phyloP scores from a whole-genome alignment of 768 basidiomycete genomes.

The Leccinum obscurum region DNA sequence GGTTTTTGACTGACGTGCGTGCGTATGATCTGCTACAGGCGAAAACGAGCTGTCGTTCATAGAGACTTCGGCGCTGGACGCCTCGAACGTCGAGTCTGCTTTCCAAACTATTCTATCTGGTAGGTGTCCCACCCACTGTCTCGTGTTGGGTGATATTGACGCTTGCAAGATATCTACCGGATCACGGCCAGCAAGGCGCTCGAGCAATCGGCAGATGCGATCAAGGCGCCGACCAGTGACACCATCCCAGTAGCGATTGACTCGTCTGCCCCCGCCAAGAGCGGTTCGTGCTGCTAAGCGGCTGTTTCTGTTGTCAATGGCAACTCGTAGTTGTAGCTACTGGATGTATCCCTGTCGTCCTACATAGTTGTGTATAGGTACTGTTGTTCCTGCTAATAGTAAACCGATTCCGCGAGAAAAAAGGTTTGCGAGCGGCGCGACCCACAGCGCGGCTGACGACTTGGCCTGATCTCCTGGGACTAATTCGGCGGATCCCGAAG shows the following conservation, averaged over 20 bases:
- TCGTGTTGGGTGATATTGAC: conserved; percentile 3
- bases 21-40: conserved; percentile 44
- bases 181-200: conserved; percentile 96
- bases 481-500: conserved; percentile 86
- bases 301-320: not conserved
- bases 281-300: conserved; percentile 63
- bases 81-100: conserved; percentile 95
- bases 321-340: conserved; percentile 3
- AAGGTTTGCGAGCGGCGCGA: conserved; percentile 81
- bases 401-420: conserved; percentile 8
- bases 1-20: conserved; percentile 3
- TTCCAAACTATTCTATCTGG: conserved; percentile 97
- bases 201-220: conserved; percentile 75
- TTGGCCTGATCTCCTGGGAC: conserved; percentile 87
- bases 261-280: conserved; percentile 49
- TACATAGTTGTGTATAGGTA: conserved; percentile 26
- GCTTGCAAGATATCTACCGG: conserved; percentile 84
- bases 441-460: conserved; percentile 83
- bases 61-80: conserved; percentile 99
- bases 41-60: conserved; percentile 94
- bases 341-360: conserved; percentile 6
- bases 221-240: conserved; percentile 78
- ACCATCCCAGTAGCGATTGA: conserved; percentile 82
- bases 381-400: conserved; percentile 29
- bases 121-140: conserved; percentile 35